phyloP scores from a whole-genome alignment of 1,284 basidiomycete genomes.

The Gomphus sp. region DNA sequence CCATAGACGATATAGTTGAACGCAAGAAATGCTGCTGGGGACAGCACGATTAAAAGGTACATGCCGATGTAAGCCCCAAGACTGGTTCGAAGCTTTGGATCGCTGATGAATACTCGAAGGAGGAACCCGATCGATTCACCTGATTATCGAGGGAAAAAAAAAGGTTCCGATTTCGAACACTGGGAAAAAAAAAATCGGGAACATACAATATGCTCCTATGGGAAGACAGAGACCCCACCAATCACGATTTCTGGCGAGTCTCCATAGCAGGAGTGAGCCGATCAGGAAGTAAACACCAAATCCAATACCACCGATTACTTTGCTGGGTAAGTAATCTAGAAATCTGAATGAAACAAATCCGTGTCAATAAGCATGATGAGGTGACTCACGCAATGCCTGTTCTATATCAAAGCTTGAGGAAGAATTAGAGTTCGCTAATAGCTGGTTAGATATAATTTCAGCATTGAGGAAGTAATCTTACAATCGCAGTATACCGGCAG shows the following conservation, averaged over 20 bases:
- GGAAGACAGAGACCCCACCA: slow-evolving; percentile 26
- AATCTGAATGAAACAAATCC: not conserved
- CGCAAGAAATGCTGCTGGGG: slow-evolving; percentile 21
- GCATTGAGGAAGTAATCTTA: not conserved
- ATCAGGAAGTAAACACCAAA: slow-evolving; percentile 16
- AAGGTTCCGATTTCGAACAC: not conserved
- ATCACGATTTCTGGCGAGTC: slow-evolving; percentile 14
- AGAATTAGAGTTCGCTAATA: not conserved
- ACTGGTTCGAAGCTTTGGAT: not conserved
- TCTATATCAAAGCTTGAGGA: not conserved
- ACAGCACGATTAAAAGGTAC: slow-evolving; percentile 15
- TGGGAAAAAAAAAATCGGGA: not conserved
- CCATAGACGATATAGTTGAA: slow-evolving; percentile 26
- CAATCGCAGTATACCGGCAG: not conserved
- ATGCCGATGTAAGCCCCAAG: slow-evolving; percentile 2
- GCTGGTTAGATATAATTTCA: not conserved
- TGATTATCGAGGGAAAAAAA: not conserved
- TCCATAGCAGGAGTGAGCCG: slow-evolving; percentile 12
- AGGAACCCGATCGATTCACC: not conserved
- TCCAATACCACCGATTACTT: slow-evolving; percentile 16
- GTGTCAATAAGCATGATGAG: not conserved
- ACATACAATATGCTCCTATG: slow-evolving; percentile 17
- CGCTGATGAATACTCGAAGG: not conserved
- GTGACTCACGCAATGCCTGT: not conserved
- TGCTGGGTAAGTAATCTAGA: not conserved